Conservation (phyloP, 331 rosid species). For the Malus hybrid region DNA sequence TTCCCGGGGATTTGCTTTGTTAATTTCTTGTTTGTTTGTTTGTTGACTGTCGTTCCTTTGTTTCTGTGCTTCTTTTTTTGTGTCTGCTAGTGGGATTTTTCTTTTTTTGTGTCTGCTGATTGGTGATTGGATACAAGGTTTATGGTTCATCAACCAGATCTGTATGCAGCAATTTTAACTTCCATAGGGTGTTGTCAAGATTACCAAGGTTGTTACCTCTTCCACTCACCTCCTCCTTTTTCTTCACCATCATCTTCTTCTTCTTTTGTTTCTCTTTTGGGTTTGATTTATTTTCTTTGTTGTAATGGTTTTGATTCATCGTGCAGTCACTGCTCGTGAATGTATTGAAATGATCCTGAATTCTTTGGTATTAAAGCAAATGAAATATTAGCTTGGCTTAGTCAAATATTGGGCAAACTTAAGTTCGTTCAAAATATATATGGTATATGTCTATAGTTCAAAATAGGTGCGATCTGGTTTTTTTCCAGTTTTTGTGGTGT, state of each 20-base stretch:
- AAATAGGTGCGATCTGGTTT: no score
- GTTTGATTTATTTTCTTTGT: neutral
- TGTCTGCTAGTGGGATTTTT: conserved; percentile 12
- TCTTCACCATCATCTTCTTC: neutral
- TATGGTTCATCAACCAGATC: conserved; percentile 37
- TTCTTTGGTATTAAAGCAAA: neutral
- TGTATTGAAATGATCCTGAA: neutral
- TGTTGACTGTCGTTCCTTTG: conserved; percentile 12
- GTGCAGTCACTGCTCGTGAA: neutral
- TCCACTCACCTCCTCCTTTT: neutral
- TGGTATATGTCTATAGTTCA: neutral
- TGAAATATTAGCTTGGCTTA: neutral
- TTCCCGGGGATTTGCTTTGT: conserved; percentile 42
- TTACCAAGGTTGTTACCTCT: conserved; percentile 30
- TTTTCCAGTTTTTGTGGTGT: no score
- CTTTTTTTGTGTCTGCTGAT: neutral
- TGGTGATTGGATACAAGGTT: conserved; percentile 16
- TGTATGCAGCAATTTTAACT: conserved; percentile 11
- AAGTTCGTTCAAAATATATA: neutral
- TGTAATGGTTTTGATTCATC: neutral
- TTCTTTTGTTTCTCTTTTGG: neutral
- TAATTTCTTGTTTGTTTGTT: neutral
- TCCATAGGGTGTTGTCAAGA: conserved; percentile 11
- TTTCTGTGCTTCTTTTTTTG: conserved; percentile 20
- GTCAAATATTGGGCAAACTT: neutral